Evolutionary conservation across 148 eudicot species (phyloP), one percentile per base, ranked within the genome.

Genomic region (Silene latifolia): DNA sequence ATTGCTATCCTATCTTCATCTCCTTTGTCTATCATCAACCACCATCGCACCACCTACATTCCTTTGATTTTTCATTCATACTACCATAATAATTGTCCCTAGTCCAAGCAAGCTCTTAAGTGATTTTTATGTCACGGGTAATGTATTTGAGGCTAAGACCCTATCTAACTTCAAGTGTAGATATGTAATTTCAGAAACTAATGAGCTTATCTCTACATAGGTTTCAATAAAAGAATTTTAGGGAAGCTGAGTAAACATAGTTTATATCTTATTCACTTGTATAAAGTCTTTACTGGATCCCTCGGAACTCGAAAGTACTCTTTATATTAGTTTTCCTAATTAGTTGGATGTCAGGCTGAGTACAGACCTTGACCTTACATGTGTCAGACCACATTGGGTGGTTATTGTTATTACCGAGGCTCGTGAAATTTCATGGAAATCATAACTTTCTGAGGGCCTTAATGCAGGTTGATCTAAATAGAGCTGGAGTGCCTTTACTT

Each of bases 401-500:
- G 65, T 18, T 14, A 17, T 72, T 65, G 44, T 7, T 18, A 13
- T 62, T 70, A 29, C 69, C 71, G 15, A 70, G 21, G 46, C 8
- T 23, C 63, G 27, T 42, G 46, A 24, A 46, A 18, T 59, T 39
- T 63, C 67, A 17, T 63, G 7, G 18, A 7, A 39, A 39, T 3
- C 7, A 67, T 42, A 67, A 20, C 18, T n/a, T 67, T 48, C 42
- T 67, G 10, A 44, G 64, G 61, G 47, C 65, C 51, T 58, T 62
- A 42, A 24, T 81, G 78, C 86, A 95, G 98, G 98, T 95, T 81
- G 98, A 95, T 84, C 80, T 95, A 77, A 95, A 95, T 75, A 86
- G 98, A 76, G 98, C 98, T 74, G 98, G 98, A 39, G 98, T 95
- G 58, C 97, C 98, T 63, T 83, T 95, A 78, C 97, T 92, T 81